These are phyloP conservation scores for Astrephomene gubernaculifera DNA, from an alignment of 139 green algal genomes.

Conservation along the genomic window DNA sequence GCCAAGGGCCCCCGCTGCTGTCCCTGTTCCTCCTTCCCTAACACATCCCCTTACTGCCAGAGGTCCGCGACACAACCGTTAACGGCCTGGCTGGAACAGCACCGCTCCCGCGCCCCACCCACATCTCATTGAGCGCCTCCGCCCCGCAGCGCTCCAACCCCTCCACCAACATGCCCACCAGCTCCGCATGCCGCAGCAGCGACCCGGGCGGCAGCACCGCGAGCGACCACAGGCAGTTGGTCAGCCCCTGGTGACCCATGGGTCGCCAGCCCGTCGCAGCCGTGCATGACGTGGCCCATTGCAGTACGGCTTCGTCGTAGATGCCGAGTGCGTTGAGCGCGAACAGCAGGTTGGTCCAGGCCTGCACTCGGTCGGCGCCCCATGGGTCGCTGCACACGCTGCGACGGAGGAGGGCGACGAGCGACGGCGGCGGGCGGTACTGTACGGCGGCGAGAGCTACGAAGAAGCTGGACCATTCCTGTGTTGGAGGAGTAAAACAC, in stretches of 20 bases:
- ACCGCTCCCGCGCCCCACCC: neutral
- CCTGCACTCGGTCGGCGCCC: neutral
- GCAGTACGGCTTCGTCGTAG: neutral
- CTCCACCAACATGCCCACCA: neutral
- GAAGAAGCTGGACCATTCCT: constrained; percentile 2
- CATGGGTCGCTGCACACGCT: neutral
- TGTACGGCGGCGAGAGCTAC: neutral
- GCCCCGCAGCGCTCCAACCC: neutral
- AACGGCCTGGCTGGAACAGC: neutral
- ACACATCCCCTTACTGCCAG: neutral
- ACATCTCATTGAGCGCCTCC: neutral
- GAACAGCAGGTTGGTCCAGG: constrained; percentile 6
- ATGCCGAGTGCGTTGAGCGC: neutral
- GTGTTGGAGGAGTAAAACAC: neutral
- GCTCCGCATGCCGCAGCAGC: neutral
- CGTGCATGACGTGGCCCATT: neutral
- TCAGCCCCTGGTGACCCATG: neutral
- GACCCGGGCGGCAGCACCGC: neutral
- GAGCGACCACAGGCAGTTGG: neutral
- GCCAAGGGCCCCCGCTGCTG: neutral
- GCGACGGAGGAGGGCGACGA: neutral
- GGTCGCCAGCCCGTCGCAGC: neutral
- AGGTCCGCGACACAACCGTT: neutral
- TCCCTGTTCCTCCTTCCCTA: neutral
- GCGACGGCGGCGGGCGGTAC: neutral